A percentile compares a stretch with the other conserved stretches of the same genome.
Conservation (phyloP, 805 yeast genomes). For the Kregervanrija delftensis region DNA sequence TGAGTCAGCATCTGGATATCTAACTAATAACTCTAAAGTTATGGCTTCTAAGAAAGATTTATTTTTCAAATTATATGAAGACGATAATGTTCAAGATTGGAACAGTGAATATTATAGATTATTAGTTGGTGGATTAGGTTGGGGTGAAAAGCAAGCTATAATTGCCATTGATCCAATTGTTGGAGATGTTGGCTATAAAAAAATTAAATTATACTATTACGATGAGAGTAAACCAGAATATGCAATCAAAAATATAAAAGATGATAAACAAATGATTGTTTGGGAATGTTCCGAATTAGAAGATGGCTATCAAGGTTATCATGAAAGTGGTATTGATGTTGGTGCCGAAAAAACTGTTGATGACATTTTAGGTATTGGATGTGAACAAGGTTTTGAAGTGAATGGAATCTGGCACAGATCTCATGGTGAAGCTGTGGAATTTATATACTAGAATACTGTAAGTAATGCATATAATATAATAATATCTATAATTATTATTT, state of each 20-base stretch:
- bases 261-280: constrained; percentile 6
- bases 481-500: too few species aligned
- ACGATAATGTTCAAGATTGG: constrained; percentile 4
- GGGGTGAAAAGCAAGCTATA: constrained; percentile 65
- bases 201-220: constrained; percentile 16
- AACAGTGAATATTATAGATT: constrained; percentile 38
- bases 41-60: constrained; percentile 20
- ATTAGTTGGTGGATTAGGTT: constrained; percentile 70
- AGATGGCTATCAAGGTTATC: constrained; percentile 7
- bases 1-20: constrained; percentile 48
- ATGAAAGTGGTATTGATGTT: neutral
- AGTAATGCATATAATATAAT: too few species aligned
- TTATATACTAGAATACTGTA: neutral
- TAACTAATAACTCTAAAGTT: constrained; percentile 39
- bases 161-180: constrained; percentile 62
- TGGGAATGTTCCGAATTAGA: constrained; percentile 21
- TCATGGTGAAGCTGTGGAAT: constrained; percentile 23
- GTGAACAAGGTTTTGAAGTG: constrained; percentile 26
- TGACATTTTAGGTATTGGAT: constrained; percentile 27
- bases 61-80: constrained; percentile 15
- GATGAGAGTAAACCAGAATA: neutral
- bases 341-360: constrained; percentile 6
- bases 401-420: constrained; percentile 27
- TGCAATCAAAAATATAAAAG: neutral
- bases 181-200: constrained; percentile 16